These are phyloP conservation scores for Fomitopsis pulvina DNA, from an alignment of 768 basidiomycete species.

Conservation along the genomic window DNA sequence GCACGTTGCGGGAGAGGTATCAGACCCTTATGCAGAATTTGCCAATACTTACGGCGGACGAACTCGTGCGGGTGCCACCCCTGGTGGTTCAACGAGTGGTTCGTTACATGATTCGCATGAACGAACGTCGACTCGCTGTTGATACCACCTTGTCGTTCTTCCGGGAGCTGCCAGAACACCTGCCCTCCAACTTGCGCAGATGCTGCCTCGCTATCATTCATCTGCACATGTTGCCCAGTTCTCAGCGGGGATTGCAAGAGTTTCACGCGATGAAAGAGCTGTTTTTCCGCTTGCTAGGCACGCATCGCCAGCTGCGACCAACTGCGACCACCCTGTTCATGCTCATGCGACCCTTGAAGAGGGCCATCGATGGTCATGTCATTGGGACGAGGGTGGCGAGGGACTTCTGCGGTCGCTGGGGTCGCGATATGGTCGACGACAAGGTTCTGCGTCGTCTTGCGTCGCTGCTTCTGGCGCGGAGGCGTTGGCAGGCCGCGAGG, in stretches of 20 bases:
- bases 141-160: constrained; percentile 42
- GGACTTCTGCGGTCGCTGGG: constrained; percentile 50
- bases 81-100: constrained; percentile 40
- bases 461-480: constrained; percentile 54
- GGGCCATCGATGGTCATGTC: constrained; percentile 46
- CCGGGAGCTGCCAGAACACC: constrained; percentile 35
- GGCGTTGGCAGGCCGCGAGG: constrained; percentile 3
- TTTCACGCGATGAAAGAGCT: constrained; percentile 39
- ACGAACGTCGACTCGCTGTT: constrained; percentile 6
- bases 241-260: constrained; percentile 29
- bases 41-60: constrained; percentile 30
- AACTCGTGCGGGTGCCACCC: constrained; percentile 31
- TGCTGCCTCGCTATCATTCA: constrained; percentile 50
- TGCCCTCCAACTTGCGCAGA: constrained; percentile 29
- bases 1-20: constrained; percentile 9
- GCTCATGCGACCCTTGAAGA: constrained; percentile 45
- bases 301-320: constrained; percentile 47
- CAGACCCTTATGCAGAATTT: constrained; percentile 33
- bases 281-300: constrained; percentile 36
- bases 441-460: constrained; percentile 55
- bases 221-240: constrained; percentile 31
- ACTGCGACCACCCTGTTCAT: constrained; percentile 53
- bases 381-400: constrained; percentile 39
- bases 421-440: constrained; percentile 45
- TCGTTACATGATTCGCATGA: constrained; percentile 34